These are phyloP conservation scores for Punica granatum DNA, from an alignment of 345 rosid genomes.

Conservation along the genomic window DNA sequence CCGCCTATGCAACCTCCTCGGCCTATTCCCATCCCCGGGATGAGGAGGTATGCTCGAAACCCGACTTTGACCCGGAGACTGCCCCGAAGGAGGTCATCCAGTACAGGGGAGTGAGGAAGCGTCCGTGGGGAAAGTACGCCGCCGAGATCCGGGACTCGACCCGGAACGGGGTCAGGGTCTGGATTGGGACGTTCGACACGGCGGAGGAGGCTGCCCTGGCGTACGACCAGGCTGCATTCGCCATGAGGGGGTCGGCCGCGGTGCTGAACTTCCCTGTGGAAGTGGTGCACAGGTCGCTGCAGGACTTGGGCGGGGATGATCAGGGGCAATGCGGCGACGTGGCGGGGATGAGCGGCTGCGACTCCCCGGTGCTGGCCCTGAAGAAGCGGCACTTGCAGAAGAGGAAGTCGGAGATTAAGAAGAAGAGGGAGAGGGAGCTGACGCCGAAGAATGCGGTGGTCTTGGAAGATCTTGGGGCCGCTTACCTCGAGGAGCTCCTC, in stretches of 20 bases:
- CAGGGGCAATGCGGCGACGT: constrained; percentile 1
- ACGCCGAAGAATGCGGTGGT: constrained; percentile 33
- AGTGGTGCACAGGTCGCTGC: constrained; percentile 36
- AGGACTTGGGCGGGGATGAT: constrained; percentile 20
- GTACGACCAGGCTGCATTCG: constrained; percentile 67
- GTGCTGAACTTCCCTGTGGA: constrained; percentile 42
- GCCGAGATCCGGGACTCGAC: constrained; percentile 71
- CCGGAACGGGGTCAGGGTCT: constrained; percentile 49
- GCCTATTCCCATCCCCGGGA: constrained; percentile 3
- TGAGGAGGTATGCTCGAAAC: constrained; percentile 27
- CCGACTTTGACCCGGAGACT: constrained; percentile 5
- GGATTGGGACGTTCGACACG: constrained; percentile 63
- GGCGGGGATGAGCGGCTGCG: constrained; percentile 6
- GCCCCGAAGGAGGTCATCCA: constrained; percentile 10
- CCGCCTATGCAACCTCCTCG: constrained; percentile 3
- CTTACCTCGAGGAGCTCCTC: constrained; percentile 54
- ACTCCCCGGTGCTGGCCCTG: constrained; percentile 44
- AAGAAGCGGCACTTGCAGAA: constrained; percentile 41
- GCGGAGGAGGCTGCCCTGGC: constrained; percentile 63
- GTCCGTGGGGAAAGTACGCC: constrained; percentile 68
- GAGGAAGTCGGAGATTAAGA: constrained; percentile 31
- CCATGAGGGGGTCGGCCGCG: constrained; percentile 46
- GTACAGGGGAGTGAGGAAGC: constrained; percentile 49
- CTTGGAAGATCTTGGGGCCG: constrained; percentile 55
- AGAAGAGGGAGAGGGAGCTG: constrained; percentile 28